Evolutionary conservation across 805 yeast species (phyloP), one percentile per base, ranked within the genome.

Genomic region (Suhomyces sp.): DNA sequence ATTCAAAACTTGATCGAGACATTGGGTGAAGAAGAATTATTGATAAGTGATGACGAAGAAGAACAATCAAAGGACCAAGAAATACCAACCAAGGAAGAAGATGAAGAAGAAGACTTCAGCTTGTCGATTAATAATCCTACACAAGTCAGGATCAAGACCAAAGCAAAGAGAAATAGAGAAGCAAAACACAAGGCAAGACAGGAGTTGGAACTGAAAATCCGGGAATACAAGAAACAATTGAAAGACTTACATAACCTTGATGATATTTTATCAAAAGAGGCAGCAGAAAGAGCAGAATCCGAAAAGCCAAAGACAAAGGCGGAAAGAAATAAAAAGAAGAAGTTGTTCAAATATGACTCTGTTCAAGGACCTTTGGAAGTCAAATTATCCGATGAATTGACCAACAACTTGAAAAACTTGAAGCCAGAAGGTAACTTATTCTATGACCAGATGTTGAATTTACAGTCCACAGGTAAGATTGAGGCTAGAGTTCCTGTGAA

Each of bases 341-440:
- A 68, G 37, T 65, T 72, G 36, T 64, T 69, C 43, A 74, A 70
- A 42, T 68, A 72, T 43, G 60, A 58, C 22, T 52, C 63, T 9
- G 47, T 68, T 33, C 71, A 70, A 33, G 58, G 56, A 11, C 72
- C 73, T n/a, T 51, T 77, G 35, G 81, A 91, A 50, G 83, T 93
- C 18, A 91, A 93, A 63, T 74, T 93, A 34, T 77, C 95, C 17
- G 91, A 87, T 54, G 98, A 93, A 60, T 72, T 93, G 45, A 79
- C 83, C 21, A 95, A 85, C 50, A 85, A 95, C 11, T 68, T 93
- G 50, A 77, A 96, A 58, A 76, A 79, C 43, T 66, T 93, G 53
- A 85, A 77, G 54, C 93, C 98, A 0, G 98, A 93, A 65, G 98
- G 98, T 12, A 86, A 83, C 56, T 64, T 87, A 39, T 69, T 88